Conservation (phyloP, 2,329 filamentous ascomycete species). For the Xylariaceae sp. region DNA sequence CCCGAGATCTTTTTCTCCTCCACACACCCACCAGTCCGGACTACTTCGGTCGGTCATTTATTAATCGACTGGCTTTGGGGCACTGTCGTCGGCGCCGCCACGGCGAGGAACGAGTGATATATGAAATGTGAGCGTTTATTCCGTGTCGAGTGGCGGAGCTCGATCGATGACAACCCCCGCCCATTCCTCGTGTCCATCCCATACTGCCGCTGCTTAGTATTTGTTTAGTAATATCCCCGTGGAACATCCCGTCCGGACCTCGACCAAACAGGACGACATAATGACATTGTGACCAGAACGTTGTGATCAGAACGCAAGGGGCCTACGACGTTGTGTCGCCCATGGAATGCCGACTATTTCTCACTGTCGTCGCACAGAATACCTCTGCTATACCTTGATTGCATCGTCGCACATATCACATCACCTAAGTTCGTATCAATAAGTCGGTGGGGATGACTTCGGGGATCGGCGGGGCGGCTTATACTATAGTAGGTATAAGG, state of each 20-base stretch:
- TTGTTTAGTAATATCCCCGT: too few species aligned
- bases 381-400: neutral
- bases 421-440: neutral
- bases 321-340: neutral
- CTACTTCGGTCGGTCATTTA: constrained; percentile 5
- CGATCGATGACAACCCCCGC: too few species aligned
- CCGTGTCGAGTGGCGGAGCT: neutral
- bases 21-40: neutral
- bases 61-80: constrained; percentile 1
- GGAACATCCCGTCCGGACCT: neutral
- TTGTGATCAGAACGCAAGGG: neutral
- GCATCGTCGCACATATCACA: neutral
- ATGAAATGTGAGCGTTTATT: neutral
- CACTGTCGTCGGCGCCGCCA: neutral
- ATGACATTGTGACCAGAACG: neutral
- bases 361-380: neutral
- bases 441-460: neutral
- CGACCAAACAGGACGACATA: neutral
- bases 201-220: too few species aligned
- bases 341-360: neutral
- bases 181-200: neutral
- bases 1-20: constrained; percentile 3
- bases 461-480: neutral
- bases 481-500: neutral
- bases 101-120: neutral